phyloP scores from a whole-genome alignment of 805 yeast species.

The Teunomyces cretensis region DNA sequence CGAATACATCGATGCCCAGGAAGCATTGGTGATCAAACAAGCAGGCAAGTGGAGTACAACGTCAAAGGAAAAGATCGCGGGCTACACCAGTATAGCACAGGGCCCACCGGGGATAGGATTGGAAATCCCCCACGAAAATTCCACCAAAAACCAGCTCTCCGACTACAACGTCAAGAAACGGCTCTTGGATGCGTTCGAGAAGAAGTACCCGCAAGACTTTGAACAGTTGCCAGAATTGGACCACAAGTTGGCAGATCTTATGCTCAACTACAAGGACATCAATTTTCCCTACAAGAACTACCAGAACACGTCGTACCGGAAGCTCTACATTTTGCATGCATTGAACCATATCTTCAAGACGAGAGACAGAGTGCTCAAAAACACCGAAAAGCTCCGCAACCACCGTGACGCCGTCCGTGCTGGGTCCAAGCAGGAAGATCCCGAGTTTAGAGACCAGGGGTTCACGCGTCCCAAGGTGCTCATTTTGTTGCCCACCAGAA shows the following conservation, averaged over 20 bases:
- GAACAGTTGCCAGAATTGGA: slow-evolving; percentile 39
- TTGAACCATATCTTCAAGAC: slow-evolving; percentile 85
- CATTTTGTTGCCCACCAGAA: slow-evolving; percentile 80
- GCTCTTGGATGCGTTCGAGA: slow-evolving; percentile 21
- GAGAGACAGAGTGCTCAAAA: slow-evolving; percentile 77
- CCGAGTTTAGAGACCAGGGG: slow-evolving; percentile 87
- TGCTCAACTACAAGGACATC: slow-evolving; percentile 73
- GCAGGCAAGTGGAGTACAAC: slow-evolving; percentile 28
- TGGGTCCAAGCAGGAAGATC: slow-evolving; percentile 29
- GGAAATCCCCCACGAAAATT: slow-evolving; percentile 5
- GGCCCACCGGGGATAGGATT: slow-evolving; percentile 28
- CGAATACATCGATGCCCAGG: slow-evolving; percentile 27
- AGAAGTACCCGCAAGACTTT: slow-evolving; percentile 13
- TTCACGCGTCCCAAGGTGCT: slow-evolving; percentile 90
- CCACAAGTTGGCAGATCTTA: slow-evolving; percentile 53
- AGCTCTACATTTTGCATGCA: slow-evolving; percentile 66
- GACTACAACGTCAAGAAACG: slow-evolving; percentile 26
- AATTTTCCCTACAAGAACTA: slow-evolving; percentile 54
- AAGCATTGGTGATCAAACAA: slow-evolving; percentile 15
- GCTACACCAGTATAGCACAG: slow-evolving; percentile 35
- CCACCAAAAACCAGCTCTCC: slow-evolving; percentile 5
- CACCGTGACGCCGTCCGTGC: slow-evolving; percentile 39
- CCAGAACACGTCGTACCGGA: slow-evolving; percentile 56
- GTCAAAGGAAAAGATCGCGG: slow-evolving; percentile 15
- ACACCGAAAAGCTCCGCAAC: slow-evolving; percentile 57